These are phyloP conservation scores for Sporobolus alterniflorus DNA, from an alignment of 202 grass and related monocot species.

Conservation along the genomic window DNA sequence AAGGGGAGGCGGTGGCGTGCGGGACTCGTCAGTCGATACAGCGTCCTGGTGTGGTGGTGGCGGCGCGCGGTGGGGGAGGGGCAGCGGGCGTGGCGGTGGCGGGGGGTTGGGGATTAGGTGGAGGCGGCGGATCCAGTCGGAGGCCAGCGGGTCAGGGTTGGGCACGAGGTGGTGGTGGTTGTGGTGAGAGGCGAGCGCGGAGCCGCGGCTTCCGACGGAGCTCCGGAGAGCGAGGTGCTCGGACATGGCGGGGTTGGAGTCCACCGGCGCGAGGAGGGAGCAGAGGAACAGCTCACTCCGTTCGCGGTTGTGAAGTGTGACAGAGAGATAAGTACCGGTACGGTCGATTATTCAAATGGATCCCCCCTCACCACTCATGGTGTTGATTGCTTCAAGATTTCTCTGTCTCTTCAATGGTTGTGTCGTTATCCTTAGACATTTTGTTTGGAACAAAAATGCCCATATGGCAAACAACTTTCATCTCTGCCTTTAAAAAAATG, in stretches of 20 bases:
- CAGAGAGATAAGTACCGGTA: not conserved
- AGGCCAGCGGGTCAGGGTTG: constrained; percentile 41
- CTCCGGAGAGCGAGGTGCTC: constrained; percentile 43
- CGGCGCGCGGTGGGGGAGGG: not conserved
- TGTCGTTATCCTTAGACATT: too few species aligned
- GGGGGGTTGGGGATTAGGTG: constrained; percentile 33
- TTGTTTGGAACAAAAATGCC: too few species aligned
- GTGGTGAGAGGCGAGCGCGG: constrained; percentile 7
- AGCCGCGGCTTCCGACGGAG: constrained; percentile 47
- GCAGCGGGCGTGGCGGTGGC: constrained; percentile 4
- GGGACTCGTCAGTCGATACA: constrained; percentile 48
- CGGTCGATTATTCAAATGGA: not conserved
- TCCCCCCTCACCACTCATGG: too few species aligned
- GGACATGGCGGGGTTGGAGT: constrained; percentile 35
- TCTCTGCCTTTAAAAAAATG: too few species aligned
- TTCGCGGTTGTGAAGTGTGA: not conserved
- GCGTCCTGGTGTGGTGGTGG: constrained; percentile 16
- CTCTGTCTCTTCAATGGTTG: too few species aligned
- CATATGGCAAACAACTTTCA: too few species aligned
- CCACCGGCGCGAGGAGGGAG: not conserved
- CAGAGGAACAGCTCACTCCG: not conserved
- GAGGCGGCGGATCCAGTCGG: constrained; percentile 70
- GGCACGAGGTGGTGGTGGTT: not conserved
- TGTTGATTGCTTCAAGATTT: too few species aligned
- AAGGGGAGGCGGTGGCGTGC: constrained; percentile 13